Evolutionary conservation across 1,139 yeast species (phyloP).

Genomic region (Yarrowia galli): DNA sequence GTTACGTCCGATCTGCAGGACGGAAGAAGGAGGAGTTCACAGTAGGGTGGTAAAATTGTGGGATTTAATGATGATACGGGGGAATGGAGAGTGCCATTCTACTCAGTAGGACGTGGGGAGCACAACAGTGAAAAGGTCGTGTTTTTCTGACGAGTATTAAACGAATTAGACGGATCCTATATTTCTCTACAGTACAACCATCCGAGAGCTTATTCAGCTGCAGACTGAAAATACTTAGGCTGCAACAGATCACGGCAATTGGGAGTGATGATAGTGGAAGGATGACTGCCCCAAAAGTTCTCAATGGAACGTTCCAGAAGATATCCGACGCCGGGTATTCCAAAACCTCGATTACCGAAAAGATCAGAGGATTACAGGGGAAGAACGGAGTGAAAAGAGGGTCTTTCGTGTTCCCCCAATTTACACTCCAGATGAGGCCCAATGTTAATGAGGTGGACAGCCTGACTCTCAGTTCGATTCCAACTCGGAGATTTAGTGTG

Average conservation of each 20-base stretch:
- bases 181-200: background rate
- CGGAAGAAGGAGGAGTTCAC: background rate
- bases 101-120: background rate
- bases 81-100: background rate
- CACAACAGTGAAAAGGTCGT: background rate
- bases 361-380: background rate
- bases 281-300: background rate
- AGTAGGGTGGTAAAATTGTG: background rate
- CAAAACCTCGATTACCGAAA: background rate
- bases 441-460: too few species aligned
- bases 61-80: background rate
- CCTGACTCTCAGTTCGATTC: too few species aligned
- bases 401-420: background rate
- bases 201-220: background rate
- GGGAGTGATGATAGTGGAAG: background rate
- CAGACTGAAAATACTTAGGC: too few species aligned
- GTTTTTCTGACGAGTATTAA: background rate
- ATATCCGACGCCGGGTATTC: background rate
- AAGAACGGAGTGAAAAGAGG: background rate
- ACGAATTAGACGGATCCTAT: too few species aligned
- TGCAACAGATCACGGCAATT: slow-evolving; percentile 7
- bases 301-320: background rate
- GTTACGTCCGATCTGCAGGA: background rate
- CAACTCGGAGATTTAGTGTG: too few species aligned
- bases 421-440: background rate